Evolutionary conservation across 345 rosid genomes (phyloP).

Genomic region (Cochlearia excelsa): DNA sequence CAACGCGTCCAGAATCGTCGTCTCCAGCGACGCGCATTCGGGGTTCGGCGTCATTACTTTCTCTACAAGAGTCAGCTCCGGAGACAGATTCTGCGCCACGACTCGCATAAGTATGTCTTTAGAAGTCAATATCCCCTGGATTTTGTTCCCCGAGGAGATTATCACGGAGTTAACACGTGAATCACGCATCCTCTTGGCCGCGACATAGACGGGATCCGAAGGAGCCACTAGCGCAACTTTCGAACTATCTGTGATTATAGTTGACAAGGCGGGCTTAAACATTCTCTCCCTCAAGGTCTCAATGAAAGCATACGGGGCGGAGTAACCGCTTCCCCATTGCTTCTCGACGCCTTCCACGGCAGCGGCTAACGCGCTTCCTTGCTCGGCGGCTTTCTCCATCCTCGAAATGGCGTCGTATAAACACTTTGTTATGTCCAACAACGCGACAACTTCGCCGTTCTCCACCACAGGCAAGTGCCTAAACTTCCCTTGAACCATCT

Average conservation of each 20-base stretch:
- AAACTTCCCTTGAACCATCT: conserved; percentile 97
- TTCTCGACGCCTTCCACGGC: conserved; percentile 99
- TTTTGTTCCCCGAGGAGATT: conserved; percentile 58
- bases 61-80: conserved; percentile 81
- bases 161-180: conserved; percentile 72
- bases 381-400: conserved; percentile 99
- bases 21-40: conserved; percentile 73
- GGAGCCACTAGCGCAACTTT: conserved; percentile 74
- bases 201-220: conserved; percentile 86
- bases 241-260: conserved; percentile 67
- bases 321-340: conserved; percentile 72
- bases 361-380: conserved; percentile 94
- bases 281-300: conserved; percentile 92
- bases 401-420: conserved; percentile 93
- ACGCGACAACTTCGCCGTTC: conserved; percentile 95
- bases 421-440: conserved; percentile 94
- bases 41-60: conserved; percentile 98
- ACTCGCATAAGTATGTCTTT: conserved; percentile 98
- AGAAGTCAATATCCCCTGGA: conserved; percentile 88
- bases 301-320: conserved; percentile 80
- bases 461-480: conserved; percentile 99
- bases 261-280: conserved; percentile 93
- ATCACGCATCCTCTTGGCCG: conserved; percentile 88
- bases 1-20: conserved; percentile 86
- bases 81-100: conserved; percentile 92